phyloP scores from a whole-genome alignment of 371 early-diverging fungal genomes.

The Circinella minor region DNA sequence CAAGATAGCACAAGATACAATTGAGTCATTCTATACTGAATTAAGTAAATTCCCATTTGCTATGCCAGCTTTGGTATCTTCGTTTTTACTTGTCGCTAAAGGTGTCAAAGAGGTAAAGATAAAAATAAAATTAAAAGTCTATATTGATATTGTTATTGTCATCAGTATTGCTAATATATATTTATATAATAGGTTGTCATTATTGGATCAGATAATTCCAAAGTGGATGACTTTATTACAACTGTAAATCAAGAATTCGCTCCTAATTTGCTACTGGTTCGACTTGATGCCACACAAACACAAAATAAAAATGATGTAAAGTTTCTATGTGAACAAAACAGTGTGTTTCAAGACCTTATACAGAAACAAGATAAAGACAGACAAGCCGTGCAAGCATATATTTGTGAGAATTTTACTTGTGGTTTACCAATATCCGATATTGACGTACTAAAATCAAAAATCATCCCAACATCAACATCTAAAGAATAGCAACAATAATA shows the following conservation, averaged over 20 bases:
- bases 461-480: no score
- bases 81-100: conserved; percentile 36
- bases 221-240: not conserved
- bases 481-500: no score
- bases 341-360: conserved; percentile 28
- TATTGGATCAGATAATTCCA: not conserved
- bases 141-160: no score
- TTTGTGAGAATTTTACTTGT: conserved; percentile 59
- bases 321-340: conserved; percentile 35
- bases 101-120: conserved; percentile 50
- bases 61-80: conserved; percentile 45
- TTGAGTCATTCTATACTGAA: conserved; percentile 32
- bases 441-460: not conserved
- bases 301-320: conserved; percentile 18
- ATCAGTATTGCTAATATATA: no score
- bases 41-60: conserved; percentile 43
- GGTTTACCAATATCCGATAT: conserved; percentile 45
- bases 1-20: conserved; percentile 37
- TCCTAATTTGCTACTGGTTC: conserved; percentile 1
- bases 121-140: no score
- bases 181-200: not conserved
- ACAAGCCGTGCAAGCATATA: conserved; percentile 21
- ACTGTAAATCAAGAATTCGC: not conserved
- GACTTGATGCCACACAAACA: conserved; percentile 27
- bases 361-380: conserved; percentile 9